Percentiles rank a stretch among this genome's conserved stretches.
phyloP scores from a whole-genome alignment of 129 eudicot genomes.

The Ambrosia trifida region DNA sequence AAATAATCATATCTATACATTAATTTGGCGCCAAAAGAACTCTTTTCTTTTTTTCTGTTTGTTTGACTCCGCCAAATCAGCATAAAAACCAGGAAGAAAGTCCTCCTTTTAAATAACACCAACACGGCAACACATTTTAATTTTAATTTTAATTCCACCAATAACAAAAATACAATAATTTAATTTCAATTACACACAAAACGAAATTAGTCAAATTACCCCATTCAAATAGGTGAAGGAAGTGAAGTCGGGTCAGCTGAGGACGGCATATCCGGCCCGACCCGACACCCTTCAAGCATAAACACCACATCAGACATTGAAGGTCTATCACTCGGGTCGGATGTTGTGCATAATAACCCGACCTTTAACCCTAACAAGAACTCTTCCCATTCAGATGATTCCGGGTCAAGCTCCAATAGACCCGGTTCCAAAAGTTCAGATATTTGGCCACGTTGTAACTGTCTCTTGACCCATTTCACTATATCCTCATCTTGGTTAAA shows the following conservation, averaged over 20 bases:
- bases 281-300: slow-evolving; percentile 91
- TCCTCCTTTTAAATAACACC: background rate
- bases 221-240: slow-evolving; percentile 49
- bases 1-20: background rate
- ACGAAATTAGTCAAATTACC: background rate
- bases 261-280: slow-evolving; percentile 77
- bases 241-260: slow-evolving; percentile 77
- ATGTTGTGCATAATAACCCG: slow-evolving; percentile 75
- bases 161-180: slow-evolving; percentile 22
- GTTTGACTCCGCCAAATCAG: slow-evolving; percentile 44
- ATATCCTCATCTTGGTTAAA: slow-evolving; percentile 79
- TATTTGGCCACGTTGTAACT: slow-evolving; percentile 67
- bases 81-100: slow-evolving; percentile 21
- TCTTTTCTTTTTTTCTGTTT: background rate
- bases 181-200: slow-evolving; percentile 18
- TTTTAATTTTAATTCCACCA: slow-evolving; percentile 14
- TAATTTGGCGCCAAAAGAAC: slow-evolving; percentile 36
- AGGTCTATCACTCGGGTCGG: slow-evolving; percentile 75
- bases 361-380: slow-evolving; percentile 81
- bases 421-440: slow-evolving; percentile 77
- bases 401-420: slow-evolving; percentile 80
- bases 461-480: slow-evolving; percentile 92
- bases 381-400: slow-evolving; percentile 94
- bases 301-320: slow-evolving; percentile 75
- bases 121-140: slow-evolving; percentile 4